These are phyloP conservation scores for Globisporangium middletonii DNA, from an alignment of 352 stramenopile genomes.

Conservation along the genomic window DNA sequence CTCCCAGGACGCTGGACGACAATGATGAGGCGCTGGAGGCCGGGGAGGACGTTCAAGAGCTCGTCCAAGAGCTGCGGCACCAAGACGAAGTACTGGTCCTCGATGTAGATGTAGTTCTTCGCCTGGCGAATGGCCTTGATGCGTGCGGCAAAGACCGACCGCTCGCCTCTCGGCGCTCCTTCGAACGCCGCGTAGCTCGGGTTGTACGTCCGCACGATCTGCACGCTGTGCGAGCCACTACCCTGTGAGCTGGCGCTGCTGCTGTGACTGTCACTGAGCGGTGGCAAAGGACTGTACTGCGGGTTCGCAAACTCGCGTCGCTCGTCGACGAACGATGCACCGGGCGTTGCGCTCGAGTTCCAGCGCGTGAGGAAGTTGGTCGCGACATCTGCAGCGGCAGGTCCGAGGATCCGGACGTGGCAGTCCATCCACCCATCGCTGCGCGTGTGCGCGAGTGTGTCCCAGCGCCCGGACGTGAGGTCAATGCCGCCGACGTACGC, in stretches of 20 bases:
- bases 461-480: conserved; percentile 48
- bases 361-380: conserved; percentile 60
- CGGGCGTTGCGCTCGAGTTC: conserved; percentile 31
- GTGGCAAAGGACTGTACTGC: background rate
- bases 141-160: conserved; percentile 37
- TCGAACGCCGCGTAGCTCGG: conserved; percentile 7
- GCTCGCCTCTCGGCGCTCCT: conserved; percentile 28
- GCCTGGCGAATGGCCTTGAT: conserved; percentile 55
- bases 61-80: conserved; percentile 46
- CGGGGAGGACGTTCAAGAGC: conserved; percentile 33
- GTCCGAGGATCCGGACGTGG: conserved; percentile 34
- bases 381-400: conserved; percentile 46
- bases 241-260: background rate
- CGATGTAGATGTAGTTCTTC: conserved; percentile 60
- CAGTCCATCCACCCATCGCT: conserved; percentile 62
- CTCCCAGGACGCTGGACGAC: conserved; percentile 34
- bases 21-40: conserved; percentile 46
- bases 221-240: conserved; percentile 15
- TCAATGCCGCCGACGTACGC: conserved; percentile 55
- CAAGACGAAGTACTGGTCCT: conserved; percentile 70
- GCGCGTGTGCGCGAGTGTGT: conserved; percentile 41
- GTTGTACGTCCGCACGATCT: conserved; percentile 60
- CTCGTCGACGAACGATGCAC: conserved; percentile 19
- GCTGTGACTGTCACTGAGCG: background rate
- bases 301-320: conserved; percentile 40